phyloP scores from a whole-genome alignment of 164 flowering plant genomes.

The Tinospora cordifolia region DNA sequence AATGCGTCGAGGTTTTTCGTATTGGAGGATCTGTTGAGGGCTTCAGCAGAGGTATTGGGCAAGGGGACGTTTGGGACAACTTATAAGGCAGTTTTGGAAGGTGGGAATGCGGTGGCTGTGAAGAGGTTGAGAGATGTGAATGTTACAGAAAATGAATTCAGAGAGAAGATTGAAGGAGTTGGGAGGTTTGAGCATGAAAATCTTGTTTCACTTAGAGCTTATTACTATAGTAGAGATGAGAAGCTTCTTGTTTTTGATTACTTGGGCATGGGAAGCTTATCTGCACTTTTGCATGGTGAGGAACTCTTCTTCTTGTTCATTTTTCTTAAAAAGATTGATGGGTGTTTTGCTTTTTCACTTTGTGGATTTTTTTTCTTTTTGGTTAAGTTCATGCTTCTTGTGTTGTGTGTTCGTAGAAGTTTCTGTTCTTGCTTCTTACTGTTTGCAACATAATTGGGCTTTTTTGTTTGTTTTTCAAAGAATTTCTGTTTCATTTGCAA shows the following conservation, averaged over 20 bases:
- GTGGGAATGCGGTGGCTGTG: slow-evolving; percentile 54
- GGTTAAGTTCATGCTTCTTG: neutral
- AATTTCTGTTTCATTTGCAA: neutral
- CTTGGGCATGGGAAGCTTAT: slow-evolving; percentile 88
- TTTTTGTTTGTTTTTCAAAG: no score
- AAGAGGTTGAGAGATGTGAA: slow-evolving; percentile 78
- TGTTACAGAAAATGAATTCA: slow-evolving; percentile 53
- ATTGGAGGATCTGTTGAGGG: slow-evolving; percentile 61
- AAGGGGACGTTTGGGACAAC: slow-evolving; percentile 69
- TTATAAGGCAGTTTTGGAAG: slow-evolving; percentile 60
- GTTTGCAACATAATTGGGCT: neutral
- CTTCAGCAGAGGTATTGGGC: slow-evolving; percentile 78
- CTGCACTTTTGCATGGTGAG: slow-evolving; percentile 92
- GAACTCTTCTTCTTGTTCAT: neutral
- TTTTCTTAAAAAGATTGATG: no score
- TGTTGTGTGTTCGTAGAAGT: neutral
- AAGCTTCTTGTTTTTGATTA: slow-evolving; percentile 86
- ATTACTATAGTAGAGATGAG: slow-evolving; percentile 59
- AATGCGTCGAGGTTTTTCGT: slow-evolving; percentile 31
- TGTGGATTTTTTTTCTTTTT: neutral
- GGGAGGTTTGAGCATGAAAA: slow-evolving; percentile 60
- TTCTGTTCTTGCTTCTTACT: neutral
- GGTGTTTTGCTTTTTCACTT: no score
- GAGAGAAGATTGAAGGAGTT: slow-evolving; percentile 57
- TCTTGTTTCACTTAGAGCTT: slow-evolving; percentile 74